Conservation (phyloP, 129 eudicot species). For the Scalesia atractyloides region DNA sequence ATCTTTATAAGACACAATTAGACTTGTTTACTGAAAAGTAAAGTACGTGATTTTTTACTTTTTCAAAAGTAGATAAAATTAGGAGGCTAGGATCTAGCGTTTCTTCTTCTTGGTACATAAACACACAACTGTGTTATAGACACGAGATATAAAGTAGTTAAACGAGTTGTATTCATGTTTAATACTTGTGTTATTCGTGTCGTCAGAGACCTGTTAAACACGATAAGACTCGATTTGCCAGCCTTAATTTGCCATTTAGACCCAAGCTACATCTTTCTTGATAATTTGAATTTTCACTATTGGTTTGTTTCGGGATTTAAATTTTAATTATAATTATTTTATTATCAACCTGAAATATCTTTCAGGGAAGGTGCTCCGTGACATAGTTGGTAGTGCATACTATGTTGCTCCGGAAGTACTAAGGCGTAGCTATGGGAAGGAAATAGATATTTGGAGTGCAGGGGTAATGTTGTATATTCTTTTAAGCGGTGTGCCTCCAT, state of each 20-base stretch:
- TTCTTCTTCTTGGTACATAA: too few species aligned
- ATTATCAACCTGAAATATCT: background rate
- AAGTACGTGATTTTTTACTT: too few species aligned
- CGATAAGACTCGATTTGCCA: too few species aligned
- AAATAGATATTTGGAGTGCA: constrained; percentile 83
- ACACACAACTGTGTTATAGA: too few species aligned
- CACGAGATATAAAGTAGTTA: too few species aligned
- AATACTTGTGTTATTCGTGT: too few species aligned
- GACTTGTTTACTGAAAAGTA: too few species aligned
- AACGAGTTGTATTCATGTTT: too few species aligned
- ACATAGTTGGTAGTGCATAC: constrained; percentile 85
- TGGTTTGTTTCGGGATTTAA: background rate
- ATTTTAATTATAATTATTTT: constrained; percentile 5
- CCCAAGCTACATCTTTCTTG: background rate
- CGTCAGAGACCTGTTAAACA: too few species aligned
- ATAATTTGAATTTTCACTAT: background rate
- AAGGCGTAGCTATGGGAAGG: constrained; percentile 72
- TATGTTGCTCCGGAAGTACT: constrained; percentile 84
- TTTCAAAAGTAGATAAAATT: too few species aligned
- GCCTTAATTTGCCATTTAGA: background rate
- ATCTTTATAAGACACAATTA: background rate
- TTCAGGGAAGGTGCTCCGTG: constrained; percentile 72
- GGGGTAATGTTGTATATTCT: constrained; percentile 76
- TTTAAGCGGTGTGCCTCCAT: constrained; percentile 83
- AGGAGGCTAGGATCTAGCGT: too few species aligned